A percentile compares a stretch with the other conserved stretches of the same genome.
Evolutionary conservation across 148 eudicot genomes (phyloP).

Genomic region (Tetragonia tetragonoides): DNA sequence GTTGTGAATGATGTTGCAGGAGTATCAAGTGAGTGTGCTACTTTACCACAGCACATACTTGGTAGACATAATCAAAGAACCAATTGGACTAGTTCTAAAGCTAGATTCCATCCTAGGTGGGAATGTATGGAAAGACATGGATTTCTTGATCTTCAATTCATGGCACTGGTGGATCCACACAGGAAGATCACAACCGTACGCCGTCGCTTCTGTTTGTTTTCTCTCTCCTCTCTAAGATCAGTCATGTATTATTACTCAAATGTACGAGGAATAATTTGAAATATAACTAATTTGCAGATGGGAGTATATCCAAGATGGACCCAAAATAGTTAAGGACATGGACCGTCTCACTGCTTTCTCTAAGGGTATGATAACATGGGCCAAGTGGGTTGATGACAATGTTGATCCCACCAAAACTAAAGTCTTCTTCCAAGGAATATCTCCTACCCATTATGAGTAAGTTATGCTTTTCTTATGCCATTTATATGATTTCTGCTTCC

Average conservation of each 20-base stretch:
- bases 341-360: slow-evolving; percentile 68
- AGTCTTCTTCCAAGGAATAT: slow-evolving; percentile 91
- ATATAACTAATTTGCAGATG: slow-evolving; percentile 50
- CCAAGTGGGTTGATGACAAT: slow-evolving; percentile 68
- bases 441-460: slow-evolving; percentile 93
- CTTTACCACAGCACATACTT: slow-evolving; percentile 67
- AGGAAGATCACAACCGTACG: slow-evolving; percentile 63
- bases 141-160: slow-evolving; percentile 74
- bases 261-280: no score
- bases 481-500: background rate
- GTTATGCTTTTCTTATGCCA: slow-evolving; percentile 8
- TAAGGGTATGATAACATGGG: slow-evolving; percentile 90
- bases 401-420: slow-evolving; percentile 64
- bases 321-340: slow-evolving; percentile 66
- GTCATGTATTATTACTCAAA: no score
- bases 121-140: slow-evolving; percentile 70
- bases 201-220: background rate
- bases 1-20: slow-evolving; percentile 45
- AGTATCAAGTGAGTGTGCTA: slow-evolving; percentile 54
- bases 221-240: no score
- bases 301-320: slow-evolving; percentile 80
- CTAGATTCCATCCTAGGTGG: slow-evolving; percentile 75
- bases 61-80: slow-evolving; percentile 66
- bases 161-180: slow-evolving; percentile 99
- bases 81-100: slow-evolving; percentile 63